phyloP scores from a whole-genome alignment of 2,329 filamentous ascomycete species.

The Teratosphaeria zuluensis region DNA sequence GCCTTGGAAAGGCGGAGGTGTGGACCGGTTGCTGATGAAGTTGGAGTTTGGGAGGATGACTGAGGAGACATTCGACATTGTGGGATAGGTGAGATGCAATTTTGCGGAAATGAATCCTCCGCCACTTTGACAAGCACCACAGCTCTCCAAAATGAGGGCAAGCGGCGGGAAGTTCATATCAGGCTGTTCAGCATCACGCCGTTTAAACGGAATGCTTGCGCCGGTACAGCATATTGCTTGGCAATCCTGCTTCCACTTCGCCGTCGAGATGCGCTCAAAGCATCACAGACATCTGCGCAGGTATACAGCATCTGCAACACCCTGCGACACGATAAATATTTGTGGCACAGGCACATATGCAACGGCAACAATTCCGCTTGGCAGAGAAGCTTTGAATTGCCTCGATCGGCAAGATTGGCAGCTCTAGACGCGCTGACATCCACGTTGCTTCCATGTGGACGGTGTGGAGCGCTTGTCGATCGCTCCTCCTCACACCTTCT shows the following conservation, averaged over 20 bases:
- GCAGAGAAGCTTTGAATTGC: background rate
- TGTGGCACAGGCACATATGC: background rate
- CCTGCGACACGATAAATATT: background rate
- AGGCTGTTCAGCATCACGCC: too few relatives aligned
- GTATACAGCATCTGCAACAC: too few relatives aligned
- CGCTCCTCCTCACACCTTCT: background rate
- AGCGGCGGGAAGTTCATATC: too few relatives aligned
- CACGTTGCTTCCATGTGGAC: background rate
- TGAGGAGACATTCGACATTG: background rate
- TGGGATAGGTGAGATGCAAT: background rate
- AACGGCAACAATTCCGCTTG: background rate
- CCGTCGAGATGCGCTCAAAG: too few relatives aligned
- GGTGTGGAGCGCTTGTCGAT: background rate
- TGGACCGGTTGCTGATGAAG: slow-evolving; percentile 85
- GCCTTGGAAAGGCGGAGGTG: slow-evolving; percentile 63
- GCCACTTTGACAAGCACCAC: too few relatives aligned
- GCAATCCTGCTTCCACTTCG: too few relatives aligned
- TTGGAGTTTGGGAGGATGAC: slow-evolving; percentile 51
- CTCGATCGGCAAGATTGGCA: background rate
- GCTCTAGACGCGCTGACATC: background rate
- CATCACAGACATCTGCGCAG: too few relatives aligned
- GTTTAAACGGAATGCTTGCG: too few relatives aligned
- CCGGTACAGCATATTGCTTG: too few relatives aligned
- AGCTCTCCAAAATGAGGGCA: too few relatives aligned
- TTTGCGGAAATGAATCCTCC: too few relatives aligned